Conservation (phyloP, 208 protist genomes). For the Naegleria gruberi region DNA sequence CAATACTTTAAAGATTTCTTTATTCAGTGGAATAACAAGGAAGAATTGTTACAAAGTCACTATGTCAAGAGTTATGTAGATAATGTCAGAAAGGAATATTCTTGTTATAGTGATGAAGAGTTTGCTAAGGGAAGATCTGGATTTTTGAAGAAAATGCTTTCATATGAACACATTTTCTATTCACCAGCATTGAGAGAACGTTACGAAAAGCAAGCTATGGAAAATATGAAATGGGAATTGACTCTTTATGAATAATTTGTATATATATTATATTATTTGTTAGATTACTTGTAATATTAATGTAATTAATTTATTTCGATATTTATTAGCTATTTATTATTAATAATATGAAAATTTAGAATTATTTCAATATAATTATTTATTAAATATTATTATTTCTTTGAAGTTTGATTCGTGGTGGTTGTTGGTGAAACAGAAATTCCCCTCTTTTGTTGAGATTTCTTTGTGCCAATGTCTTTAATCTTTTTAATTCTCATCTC, state of each 20-base stretch:
- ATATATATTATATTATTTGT: too few species aligned
- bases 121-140: not conserved
- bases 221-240: not conserved
- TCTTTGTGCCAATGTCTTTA: too few species aligned
- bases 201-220: not conserved
- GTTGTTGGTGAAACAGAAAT: too few species aligned
- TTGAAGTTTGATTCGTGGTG: too few species aligned
- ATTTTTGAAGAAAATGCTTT: not conserved
- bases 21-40: not conserved
- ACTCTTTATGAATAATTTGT: not conserved
- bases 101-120: not conserved
- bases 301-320: too few species aligned
- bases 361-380: too few species aligned
- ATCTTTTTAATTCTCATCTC: constrained; percentile 2
- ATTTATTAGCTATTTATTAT: too few species aligned
- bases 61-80: not conserved
- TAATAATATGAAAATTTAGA: too few species aligned
- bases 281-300: too few species aligned
- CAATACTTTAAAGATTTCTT: not conserved
- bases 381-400: too few species aligned
- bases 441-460: too few species aligned
- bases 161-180: not conserved
- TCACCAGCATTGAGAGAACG: not conserved
- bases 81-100: not conserved
- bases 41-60: not conserved